These are phyloP conservation scores for Barnettozyma wickerhamii DNA, from an alignment of 805 yeast species.

Conservation along the genomic window DNA sequence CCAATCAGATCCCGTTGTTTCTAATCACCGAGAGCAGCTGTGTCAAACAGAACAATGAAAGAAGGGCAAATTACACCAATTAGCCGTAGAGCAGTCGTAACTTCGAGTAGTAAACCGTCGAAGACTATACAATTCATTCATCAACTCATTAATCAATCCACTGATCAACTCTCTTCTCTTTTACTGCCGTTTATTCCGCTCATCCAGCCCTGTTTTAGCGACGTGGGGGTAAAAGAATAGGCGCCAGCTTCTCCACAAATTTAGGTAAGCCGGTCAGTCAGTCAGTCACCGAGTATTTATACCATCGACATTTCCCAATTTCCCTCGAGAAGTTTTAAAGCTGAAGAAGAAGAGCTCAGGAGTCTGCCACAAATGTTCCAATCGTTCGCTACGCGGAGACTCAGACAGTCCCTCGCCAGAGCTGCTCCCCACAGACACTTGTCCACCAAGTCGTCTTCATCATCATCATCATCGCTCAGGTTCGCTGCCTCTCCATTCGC, in stretches of 20 bases:
- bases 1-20: not conserved
- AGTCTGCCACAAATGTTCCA: not conserved
- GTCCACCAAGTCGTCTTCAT: no score
- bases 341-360: no score
- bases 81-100: not conserved
- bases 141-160: no score
- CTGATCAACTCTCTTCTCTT: no score
- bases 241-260: not conserved
- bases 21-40: not conserved
- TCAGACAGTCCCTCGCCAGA: not conserved
- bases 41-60: not conserved
- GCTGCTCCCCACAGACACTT: not conserved
- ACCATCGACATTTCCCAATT: not conserved
- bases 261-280: not conserved
- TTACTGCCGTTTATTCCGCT: no score
- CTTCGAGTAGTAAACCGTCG: no score
- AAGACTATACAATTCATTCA: not conserved
- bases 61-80: not conserved
- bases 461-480: no score
- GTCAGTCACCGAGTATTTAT: not conserved
- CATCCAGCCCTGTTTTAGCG: no score
- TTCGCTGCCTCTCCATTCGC: not conserved
- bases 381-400: not conserved
- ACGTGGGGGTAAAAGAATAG: no score
- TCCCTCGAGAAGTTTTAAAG: not conserved